Base-by-base conservation (phyloP, 495 filamentous ascomycete species). In the Pyronema omphalodes region DNA sequence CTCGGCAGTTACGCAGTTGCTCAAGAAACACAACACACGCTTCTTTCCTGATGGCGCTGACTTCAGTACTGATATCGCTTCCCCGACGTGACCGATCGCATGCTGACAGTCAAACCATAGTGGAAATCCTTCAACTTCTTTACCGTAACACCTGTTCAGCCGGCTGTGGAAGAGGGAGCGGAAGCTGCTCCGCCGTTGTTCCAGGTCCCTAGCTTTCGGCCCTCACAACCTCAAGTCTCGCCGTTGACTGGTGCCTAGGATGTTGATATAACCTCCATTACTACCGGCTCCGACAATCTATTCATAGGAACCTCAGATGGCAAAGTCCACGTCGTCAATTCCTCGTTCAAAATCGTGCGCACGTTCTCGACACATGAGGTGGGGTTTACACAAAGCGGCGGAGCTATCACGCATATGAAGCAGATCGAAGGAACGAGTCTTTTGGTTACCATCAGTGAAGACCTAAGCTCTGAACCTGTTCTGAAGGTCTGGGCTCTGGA, bases 101-200 rank as follows among this genome's bases (percentile, higher is more conserved):
- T 9, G 37, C 50, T 52, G 50, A 43, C 29, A 34, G 29, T 41
- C 17, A 3, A 12, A 6, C 29, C 12, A 35, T 36, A 98, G 88
- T 95, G 93, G 91, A 93, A 94, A 84, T 79, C 84, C 51, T 96
- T 98, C 73, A 88, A 91, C 76, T 96, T 98, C 80, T 94, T 98
- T 74, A 88, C 94, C 67, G 86, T 93, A 66, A 78, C 80, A 56
- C 80, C 82, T 60, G 80, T 96, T 68, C 82, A 82, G 67, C 75
- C 84, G 55, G 73, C 83, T 51, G 83, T 88, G 67, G 83, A 84
- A 29, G 23, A 29, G 23, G 23, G 23, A 60, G 57, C 59, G n/a
- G 74, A 76, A 54, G 77, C 59, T 33, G 73, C 68, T 71, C 78
- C 49, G 33, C 71, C 74, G 34, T 65, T 75, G 39, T 76, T 84